Percentiles rank a stretch among this genome's conserved stretches.
Conservation (phyloP, 1,284 basidiomycete genomes). For the Grifola frondosa region DNA sequence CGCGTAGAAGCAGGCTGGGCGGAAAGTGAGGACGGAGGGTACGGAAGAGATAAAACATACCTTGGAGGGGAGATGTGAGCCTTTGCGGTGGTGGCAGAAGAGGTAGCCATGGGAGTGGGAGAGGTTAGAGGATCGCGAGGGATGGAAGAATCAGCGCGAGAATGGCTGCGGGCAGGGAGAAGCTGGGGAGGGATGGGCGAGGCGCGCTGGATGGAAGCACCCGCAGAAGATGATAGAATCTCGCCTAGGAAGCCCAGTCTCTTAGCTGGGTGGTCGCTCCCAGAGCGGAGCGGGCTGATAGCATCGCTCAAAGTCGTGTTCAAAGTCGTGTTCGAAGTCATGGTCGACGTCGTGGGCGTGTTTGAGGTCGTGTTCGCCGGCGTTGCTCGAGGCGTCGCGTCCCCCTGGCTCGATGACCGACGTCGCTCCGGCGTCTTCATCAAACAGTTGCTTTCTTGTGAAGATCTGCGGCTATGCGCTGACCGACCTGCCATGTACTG, state of each 20-base stretch:
- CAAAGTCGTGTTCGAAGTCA: constrained; percentile 1
- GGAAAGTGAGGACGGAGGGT: constrained; percentile 1
- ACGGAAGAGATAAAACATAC: constrained; percentile 32
- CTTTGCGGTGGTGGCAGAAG: constrained; percentile 24
- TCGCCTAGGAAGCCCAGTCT: constrained; percentile 33
- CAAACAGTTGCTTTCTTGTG: constrained; percentile 15
- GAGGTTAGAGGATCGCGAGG: constrained; percentile 28
- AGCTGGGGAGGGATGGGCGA: constrained; percentile 23
- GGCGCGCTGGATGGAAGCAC: constrained; percentile 20
- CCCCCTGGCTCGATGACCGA: constrained; percentile 30
- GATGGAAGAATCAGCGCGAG: constrained; percentile 28
- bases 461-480: constrained; percentile 19
- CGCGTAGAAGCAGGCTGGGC: constrained; percentile 51
- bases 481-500: constrained; percentile 23
- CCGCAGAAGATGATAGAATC: constrained; percentile 30
- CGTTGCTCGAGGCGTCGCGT: constrained; percentile 24
- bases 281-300: constrained; percentile 3
- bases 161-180: constrained; percentile 27
- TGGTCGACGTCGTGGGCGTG: not conserved
- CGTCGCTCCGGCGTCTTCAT: constrained; percentile 22
- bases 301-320: not conserved
- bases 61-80: constrained; percentile 65
- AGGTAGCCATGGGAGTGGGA: constrained; percentile 25
- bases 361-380: constrained; percentile 8
- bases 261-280: constrained; percentile 16